Evolutionary conservation across 176 grass and related monocot species (phyloP).

Genomic region (Secale cereale): DNA sequence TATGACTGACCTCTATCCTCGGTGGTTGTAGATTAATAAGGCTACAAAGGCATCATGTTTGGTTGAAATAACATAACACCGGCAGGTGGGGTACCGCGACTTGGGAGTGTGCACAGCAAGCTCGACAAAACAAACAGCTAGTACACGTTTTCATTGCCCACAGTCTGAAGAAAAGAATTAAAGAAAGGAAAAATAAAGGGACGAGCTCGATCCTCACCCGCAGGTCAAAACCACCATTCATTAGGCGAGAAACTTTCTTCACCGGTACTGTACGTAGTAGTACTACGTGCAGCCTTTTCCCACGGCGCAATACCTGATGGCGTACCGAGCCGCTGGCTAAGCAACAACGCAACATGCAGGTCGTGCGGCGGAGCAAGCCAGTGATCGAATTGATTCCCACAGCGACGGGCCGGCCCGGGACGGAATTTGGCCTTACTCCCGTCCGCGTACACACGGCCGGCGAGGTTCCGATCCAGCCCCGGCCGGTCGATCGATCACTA

Average conservation of each 20-base stretch:
- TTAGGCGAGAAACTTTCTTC: not conserved
- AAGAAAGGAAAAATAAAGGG: not conserved
- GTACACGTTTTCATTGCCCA: not conserved
- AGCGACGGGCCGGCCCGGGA: not conserved
- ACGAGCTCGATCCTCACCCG: not conserved
- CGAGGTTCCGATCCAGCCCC: no score
- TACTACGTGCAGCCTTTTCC: not conserved
- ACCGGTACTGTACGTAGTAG: no score
- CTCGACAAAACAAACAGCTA: not conserved
- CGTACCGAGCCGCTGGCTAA: not conserved
- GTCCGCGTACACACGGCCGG: no score
- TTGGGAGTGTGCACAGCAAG: not conserved
- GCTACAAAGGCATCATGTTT: no score
- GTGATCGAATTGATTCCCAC: not conserved
- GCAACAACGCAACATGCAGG: not conserved
- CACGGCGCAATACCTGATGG: not conserved
- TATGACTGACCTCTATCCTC: not conserved
- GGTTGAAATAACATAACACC: no score
- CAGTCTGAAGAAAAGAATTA: not conserved
- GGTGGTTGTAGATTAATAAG: not conserved
- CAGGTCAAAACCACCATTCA: not conserved
- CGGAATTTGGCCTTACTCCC: not conserved
- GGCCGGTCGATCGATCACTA: no score
- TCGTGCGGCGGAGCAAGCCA: not conserved
- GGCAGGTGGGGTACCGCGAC: not conserved